Base-by-base conservation (phyloP, 352 stramenopile species). In the Globisporangium spinosum region DNA sequence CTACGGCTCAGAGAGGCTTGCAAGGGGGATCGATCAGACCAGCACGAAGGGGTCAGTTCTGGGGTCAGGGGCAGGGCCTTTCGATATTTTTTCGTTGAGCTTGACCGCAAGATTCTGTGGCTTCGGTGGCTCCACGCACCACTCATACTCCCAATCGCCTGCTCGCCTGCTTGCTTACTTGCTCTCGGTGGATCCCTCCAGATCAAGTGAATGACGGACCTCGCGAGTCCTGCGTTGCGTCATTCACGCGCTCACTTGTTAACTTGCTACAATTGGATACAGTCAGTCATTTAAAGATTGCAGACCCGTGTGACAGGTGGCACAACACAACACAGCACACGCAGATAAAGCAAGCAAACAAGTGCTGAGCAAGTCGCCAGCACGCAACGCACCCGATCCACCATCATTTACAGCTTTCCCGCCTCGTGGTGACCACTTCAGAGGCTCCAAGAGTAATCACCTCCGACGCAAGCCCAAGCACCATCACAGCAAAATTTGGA, bases 121-220 rank as follows among this genome's bases (percentile, higher is more conserved):
- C n/a, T 25, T 56, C 3, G 9, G 22, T 56, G 49, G 49, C 49
- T 13, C 23, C 13, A 56, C 22, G 8, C 49, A 15, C 25, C 29
- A 32, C 29, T 32, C 29, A 32, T 4, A 32, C 29, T 32, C 29
- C 4, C 29, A 32, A 32, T 32, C 29, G 29, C 29, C 29, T 32
- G 10, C 34, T 17, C n/a, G 4, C 49, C n/a, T 12, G 22, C n/a
- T 27, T 5, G 27, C 22, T 2, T 40, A 10, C 35, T 43, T 43
- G 25, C 25, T 58, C 25, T 58, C 53, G 53, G 53, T 58, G 53
- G 53, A 58, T 58, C 53, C 53, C 53, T 58, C 53, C 53, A 17
- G 12, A 12, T 22, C 12, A 15, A n/a, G 13, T 58, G 23, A 49
- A 38, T 32, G 53, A 58, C 53, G 25, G 53, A 34, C 53, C 43